Percentiles rank a stretch among this genome's conserved stretches.
phyloP scores from a whole-genome alignment of 164 flowering plant genomes.

The Umbilicus rupestris region DNA sequence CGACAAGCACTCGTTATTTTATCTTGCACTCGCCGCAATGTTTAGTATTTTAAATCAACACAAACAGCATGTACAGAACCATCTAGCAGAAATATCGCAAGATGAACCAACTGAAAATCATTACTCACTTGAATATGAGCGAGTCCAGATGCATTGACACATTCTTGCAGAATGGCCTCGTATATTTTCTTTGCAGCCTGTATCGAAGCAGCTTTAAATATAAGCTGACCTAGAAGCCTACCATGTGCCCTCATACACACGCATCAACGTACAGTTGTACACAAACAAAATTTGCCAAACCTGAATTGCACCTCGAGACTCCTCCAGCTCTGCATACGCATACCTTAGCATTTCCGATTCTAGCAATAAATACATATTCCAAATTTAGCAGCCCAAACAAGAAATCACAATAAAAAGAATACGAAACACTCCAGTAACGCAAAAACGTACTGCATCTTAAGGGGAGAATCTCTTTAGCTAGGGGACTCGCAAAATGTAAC shows the following conservation, averaged over 20 bases:
- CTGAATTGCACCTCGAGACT: constrained; percentile 85
- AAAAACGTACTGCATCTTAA: too few species aligned
- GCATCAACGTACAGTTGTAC: background rate
- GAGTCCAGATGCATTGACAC: constrained; percentile 50
- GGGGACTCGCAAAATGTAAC: background rate
- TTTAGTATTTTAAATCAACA: background rate
- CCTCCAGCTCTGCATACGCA: constrained; percentile 96
- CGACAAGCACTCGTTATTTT: too few species aligned
- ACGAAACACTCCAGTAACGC: background rate
- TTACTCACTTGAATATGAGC: constrained; percentile 84
- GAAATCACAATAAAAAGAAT: background rate
- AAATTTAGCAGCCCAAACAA: background rate
- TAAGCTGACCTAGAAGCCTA: background rate
- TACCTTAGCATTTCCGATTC: constrained; percentile 80
- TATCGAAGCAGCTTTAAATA: constrained; percentile 19
- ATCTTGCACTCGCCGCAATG: background rate
- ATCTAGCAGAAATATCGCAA: background rate
- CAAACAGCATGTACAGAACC: background rate
- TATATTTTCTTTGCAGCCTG: constrained; percentile 86
- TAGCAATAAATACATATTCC: constrained; percentile 15
- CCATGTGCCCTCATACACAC: background rate
- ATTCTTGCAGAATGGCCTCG: constrained; percentile 72
- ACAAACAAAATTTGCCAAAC: constrained; percentile 21
- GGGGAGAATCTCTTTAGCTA: background rate
- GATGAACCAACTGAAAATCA: background rate